Percentiles rank a stretch among this genome's conserved stretches.
phyloP scores from a whole-genome alignment of 805 yeast genomes.

The Ogataea trehaloabstinens region DNA sequence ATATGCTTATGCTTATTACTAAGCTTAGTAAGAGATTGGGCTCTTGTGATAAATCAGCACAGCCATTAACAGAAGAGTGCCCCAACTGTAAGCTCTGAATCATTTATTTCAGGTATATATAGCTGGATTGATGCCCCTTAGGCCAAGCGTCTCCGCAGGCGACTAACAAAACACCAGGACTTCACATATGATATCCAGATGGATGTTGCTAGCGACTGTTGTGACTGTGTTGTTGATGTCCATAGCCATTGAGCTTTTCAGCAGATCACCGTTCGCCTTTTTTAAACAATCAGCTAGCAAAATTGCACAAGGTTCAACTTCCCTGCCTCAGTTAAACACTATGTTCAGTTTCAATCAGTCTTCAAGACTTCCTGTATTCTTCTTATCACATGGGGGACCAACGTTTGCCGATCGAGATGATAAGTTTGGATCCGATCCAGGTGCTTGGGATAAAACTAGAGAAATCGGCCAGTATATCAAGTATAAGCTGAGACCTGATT shows the following conservation, averaged over 20 bases:
- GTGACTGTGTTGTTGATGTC: neutral
- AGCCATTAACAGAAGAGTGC: too few relatives aligned
- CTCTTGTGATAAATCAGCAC: too few relatives aligned
- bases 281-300: too few relatives aligned
- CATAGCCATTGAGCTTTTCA: neutral
- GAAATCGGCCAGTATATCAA: constrained; percentile 52
- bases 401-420: constrained; percentile 62
- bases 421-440: constrained; percentile 48
- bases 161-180: too few relatives aligned
- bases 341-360: constrained; percentile 13
- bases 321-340: too few relatives aligned
- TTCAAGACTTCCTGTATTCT: constrained; percentile 51
- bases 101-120: too few relatives aligned
- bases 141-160: too few relatives aligned
- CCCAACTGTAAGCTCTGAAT: too few relatives aligned
- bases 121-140: too few relatives aligned
- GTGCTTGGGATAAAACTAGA: constrained; percentile 56
- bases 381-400: constrained; percentile 84
- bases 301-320: too few relatives aligned
- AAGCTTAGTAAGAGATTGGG: too few relatives aligned
- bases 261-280: neutral
- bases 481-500: constrained; percentile 56
- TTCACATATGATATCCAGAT: neutral
- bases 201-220: neutral
- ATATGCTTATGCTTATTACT: too few relatives aligned